phyloP scores from a whole-genome alignment of 2,329 filamentous ascomycete genomes.

The Lizonia empirigonia region DNA sequence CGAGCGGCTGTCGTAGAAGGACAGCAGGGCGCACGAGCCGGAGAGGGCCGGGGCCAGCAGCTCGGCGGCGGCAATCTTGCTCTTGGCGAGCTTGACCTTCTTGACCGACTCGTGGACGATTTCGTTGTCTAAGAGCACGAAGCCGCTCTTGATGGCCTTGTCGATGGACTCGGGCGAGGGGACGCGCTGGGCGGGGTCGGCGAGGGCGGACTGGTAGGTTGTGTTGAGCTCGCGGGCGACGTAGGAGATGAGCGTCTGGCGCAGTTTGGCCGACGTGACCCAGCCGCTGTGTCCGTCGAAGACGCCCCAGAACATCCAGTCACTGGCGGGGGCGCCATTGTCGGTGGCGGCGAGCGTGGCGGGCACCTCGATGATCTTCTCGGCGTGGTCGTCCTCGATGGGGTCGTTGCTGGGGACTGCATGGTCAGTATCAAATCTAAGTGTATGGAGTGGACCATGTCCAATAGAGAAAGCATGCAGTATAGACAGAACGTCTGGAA shows the following conservation, averaged over 20 bases:
- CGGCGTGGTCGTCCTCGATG: slow-evolving; percentile 97
- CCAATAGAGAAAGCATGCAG: too few relatives aligned
- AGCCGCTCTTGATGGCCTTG: slow-evolving; percentile 88
- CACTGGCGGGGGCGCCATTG: slow-evolving; percentile 65
- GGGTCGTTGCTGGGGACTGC: slow-evolving; percentile 87
- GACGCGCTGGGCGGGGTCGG: slow-evolving; percentile 61
- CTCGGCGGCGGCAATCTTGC: slow-evolving; percentile 89
- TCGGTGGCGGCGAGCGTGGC: slow-evolving; percentile 61
- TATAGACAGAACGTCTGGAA: too few relatives aligned
- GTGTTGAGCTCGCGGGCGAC: slow-evolving; percentile 91
- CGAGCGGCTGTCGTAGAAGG: slow-evolving; percentile 89
- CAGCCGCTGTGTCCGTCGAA: slow-evolving; percentile 98
- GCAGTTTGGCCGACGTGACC: slow-evolving; percentile 96
- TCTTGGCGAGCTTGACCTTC: slow-evolving; percentile 86
- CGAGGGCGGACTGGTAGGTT: slow-evolving; percentile 79
- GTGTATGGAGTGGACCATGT: too few relatives aligned
- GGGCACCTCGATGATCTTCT: slow-evolving; percentile 94
- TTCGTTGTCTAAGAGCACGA: slow-evolving; percentile 86
- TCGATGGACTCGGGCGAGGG: slow-evolving; percentile 84
- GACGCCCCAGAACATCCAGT: slow-evolving; percentile 99
- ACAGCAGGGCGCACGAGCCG: slow-evolving; percentile 94
- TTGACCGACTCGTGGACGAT: slow-evolving; percentile 93
- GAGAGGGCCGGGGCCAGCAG: slow-evolving; percentile 90
- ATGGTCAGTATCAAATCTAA: too few relatives aligned
- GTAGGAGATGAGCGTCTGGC: slow-evolving; percentile 88